Conservation (phyloP, 257 asterid species). For the Solanum lycopersicoides region DNA sequence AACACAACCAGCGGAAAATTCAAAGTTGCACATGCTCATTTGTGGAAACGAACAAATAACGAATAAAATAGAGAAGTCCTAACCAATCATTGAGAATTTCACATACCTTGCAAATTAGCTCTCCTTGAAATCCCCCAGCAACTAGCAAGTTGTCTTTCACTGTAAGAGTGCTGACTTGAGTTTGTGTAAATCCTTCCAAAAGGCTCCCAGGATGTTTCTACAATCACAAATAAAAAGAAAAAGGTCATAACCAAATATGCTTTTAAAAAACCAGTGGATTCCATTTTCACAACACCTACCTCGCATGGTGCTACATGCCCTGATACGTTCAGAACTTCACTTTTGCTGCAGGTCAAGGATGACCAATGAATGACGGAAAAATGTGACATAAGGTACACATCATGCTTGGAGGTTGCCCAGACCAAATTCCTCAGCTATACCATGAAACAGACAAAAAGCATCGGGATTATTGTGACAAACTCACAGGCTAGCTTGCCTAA, state of each 20-base stretch:
- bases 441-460: neutral
- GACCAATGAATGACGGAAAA: conserved; percentile 93
- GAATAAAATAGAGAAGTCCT: neutral
- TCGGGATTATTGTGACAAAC: neutral
- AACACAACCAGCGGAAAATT: neutral
- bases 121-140: conserved; percentile 99
- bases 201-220: conserved; percentile 96
- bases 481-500: neutral
- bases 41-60: neutral
- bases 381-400: conserved; percentile 86
- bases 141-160: conserved; percentile 81
- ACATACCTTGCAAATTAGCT: conserved; percentile 79
- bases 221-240: neutral
- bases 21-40: neutral
- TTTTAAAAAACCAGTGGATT: neutral
- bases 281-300: conserved; percentile 31
- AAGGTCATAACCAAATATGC: neutral
- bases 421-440: conserved; percentile 88
- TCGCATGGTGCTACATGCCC: conserved; percentile 90
- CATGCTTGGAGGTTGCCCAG: conserved; percentile 94
- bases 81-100: neutral
- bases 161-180: conserved; percentile 90
- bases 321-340: conserved; percentile 78
- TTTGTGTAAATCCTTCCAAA: conserved; percentile 87
- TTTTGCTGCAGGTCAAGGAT: conserved; percentile 48